Evolutionary conservation across 2,329 filamentous ascomycete species (phyloP).

Genomic region (Nemania serpens): DNA sequence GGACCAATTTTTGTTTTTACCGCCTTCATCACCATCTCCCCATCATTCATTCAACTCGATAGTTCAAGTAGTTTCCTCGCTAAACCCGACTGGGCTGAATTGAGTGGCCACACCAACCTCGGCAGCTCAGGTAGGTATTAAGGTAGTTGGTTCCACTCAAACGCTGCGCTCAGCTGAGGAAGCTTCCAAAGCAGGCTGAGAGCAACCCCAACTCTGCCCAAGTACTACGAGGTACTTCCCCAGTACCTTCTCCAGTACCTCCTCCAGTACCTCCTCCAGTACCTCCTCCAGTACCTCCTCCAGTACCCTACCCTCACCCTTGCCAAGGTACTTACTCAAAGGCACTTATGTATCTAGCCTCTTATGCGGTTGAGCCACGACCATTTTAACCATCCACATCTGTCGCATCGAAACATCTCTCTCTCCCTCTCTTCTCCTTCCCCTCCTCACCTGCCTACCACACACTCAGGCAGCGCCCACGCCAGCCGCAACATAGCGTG

Average conservation of each 20-base stretch:
- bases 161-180: too few species aligned
- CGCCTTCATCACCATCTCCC: too few species aligned
- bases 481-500: neutral
- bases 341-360: neutral
- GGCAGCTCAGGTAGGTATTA: neutral
- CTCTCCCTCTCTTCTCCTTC: slow-evolving; percentile 12
- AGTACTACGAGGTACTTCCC: too few species aligned
- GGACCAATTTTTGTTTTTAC: too few species aligned
- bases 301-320: too few species aligned
- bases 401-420: slow-evolving; percentile 25
- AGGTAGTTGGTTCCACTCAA: neutral
- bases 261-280: too few species aligned
- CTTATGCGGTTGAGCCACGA: slow-evolving; percentile 17
- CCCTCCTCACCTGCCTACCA: slow-evolving; percentile 7
- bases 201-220: slow-evolving; percentile 17
- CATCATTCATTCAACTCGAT: too few species aligned
- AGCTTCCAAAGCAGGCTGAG: slow-evolving; percentile 21
- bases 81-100: too few species aligned
- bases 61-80: too few species aligned
- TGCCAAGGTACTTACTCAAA: neutral
- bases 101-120: neutral
- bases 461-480: neutral
- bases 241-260: too few species aligned
- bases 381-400: slow-evolving; percentile 27
- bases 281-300: too few species aligned